phyloP scores from a whole-genome alignment of 2,329 filamentous ascomycete genomes.

The Aphanocladium album region DNA sequence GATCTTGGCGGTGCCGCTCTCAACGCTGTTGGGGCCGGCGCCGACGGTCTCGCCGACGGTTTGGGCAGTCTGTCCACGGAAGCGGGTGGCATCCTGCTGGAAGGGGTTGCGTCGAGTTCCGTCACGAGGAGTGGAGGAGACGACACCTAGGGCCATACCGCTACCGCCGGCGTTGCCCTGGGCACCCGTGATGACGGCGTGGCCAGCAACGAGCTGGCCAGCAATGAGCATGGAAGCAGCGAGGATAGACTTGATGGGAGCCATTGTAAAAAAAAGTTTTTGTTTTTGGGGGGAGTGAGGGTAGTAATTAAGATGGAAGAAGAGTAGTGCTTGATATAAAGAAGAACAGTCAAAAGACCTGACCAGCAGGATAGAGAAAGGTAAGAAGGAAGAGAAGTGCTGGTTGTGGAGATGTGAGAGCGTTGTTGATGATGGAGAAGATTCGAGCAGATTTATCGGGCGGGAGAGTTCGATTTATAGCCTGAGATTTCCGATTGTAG shows the following conservation, averaged over 20 bases:
- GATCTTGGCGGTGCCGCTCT: conserved; percentile 52
- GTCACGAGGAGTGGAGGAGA: conserved; percentile 54
- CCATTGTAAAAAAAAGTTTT: conserved; percentile 24
- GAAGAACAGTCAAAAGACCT: conserved; percentile 2
- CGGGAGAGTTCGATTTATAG: conserved; percentile 9
- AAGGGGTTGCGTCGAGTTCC: conserved; percentile 56
- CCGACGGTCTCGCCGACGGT: conserved; percentile 55
- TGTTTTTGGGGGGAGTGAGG: no score
- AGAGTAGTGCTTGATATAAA: not conserved
- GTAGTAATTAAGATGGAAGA: no score
- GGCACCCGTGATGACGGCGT: conserved; percentile 56
- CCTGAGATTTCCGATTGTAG: not conserved
- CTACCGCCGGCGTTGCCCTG: conserved; percentile 53
- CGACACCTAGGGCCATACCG: conserved; percentile 48
- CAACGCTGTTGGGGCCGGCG: conserved; percentile 51
- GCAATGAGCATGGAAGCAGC: conserved; percentile 47
- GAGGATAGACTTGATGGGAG: conserved; percentile 27
- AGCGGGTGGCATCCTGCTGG: conserved; percentile 60
- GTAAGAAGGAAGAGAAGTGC: conserved; percentile 1
- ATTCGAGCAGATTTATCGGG: conserved; percentile 9
- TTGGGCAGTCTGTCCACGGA: conserved; percentile 47
- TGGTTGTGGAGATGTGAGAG: conserved; percentile 7
- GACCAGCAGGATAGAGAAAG: conserved; percentile 14
- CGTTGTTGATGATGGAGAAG: conserved; percentile 12
- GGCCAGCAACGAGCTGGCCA: conserved; percentile 52